These are phyloP conservation scores for Cutaneotrichosporon spelunceum DNA, from an alignment of 1,284 basidiomycete species.

Conservation along the genomic window DNA sequence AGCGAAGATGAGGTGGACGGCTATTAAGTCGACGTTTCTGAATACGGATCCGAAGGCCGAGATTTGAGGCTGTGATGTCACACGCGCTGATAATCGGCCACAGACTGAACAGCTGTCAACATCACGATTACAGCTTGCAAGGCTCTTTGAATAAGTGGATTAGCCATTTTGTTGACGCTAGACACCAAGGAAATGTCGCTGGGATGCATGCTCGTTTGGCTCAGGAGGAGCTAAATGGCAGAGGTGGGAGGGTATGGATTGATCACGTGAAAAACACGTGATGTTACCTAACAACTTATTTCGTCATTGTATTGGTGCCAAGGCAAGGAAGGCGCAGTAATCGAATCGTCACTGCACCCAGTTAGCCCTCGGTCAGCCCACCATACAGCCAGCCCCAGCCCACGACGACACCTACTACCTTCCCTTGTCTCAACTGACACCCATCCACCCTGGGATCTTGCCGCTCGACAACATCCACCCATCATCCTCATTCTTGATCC, in stretches of 20 bases:
- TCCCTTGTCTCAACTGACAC: not conserved
- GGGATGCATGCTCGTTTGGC: not conserved
- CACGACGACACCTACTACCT: no score
- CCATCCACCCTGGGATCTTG: not conserved
- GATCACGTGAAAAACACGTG: not conserved
- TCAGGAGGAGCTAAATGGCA: not conserved
- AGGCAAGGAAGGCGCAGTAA: not conserved
- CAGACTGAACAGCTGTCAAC: not conserved
- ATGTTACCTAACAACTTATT: not conserved
- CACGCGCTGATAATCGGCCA: not conserved
- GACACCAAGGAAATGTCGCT: not conserved
- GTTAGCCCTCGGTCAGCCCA: no score
- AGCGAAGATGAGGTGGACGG: not conserved
- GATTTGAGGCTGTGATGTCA: not conserved
- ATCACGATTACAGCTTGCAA: not conserved
- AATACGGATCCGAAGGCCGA: not conserved
- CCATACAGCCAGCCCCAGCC: not conserved
- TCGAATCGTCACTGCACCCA: no score
- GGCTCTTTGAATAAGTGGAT: no score
- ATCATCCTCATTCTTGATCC: no score
- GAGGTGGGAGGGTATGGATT: no score
- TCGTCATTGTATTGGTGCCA: not conserved
- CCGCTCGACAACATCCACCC: constrained; percentile 5
- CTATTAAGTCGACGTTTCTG: not conserved
- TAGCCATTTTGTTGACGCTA: not conserved